A percentile compares a stretch with the other conserved stretches of the same genome.
Conservation (phyloP, 306 rosid species). For the Inga oerstediana region DNA sequence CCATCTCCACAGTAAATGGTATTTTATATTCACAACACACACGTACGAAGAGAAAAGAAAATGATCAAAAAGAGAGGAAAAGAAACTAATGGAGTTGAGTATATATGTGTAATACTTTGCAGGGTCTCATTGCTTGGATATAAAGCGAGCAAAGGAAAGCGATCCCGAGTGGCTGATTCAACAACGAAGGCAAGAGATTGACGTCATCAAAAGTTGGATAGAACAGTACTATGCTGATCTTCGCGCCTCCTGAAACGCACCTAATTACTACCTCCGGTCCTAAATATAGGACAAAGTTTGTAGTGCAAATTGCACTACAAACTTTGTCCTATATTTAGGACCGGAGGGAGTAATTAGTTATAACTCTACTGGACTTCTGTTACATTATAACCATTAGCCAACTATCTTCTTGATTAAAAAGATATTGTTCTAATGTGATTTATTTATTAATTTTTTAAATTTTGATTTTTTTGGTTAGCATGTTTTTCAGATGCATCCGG, state of each 20-base stretch:
- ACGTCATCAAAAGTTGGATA: constrained; percentile 48
- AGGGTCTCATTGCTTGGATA: constrained; percentile 65
- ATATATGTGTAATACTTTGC: background rate
- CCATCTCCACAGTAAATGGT: constrained; percentile 43
- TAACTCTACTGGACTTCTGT: background rate
- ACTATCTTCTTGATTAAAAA: too few species aligned
- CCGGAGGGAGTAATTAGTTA: too few species aligned
- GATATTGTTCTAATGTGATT: too few species aligned
- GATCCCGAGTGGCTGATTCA: constrained; percentile 56
- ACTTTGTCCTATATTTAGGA: too few species aligned
- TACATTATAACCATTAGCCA: too few species aligned
- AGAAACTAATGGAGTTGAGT: background rate
- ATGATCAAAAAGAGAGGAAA: background rate
- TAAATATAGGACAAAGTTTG: too few species aligned
- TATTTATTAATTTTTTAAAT: too few species aligned
- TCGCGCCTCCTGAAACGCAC: background rate
- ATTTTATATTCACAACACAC: background rate
- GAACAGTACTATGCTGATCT: constrained; percentile 41
- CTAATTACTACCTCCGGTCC: too few species aligned
- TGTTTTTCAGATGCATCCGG: too few species aligned
- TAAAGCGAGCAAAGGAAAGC: constrained; percentile 21
- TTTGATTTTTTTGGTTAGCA: too few species aligned
- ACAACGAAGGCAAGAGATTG: constrained; percentile 42
- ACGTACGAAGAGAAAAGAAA: background rate
- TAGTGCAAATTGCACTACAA: too few species aligned